Percentiles rank a stretch among this genome's conserved stretches.
Evolutionary conservation across 225 moss, liverwort and hornwort species (phyloP).

Genomic region (Pleurozium schreberi): DNA sequence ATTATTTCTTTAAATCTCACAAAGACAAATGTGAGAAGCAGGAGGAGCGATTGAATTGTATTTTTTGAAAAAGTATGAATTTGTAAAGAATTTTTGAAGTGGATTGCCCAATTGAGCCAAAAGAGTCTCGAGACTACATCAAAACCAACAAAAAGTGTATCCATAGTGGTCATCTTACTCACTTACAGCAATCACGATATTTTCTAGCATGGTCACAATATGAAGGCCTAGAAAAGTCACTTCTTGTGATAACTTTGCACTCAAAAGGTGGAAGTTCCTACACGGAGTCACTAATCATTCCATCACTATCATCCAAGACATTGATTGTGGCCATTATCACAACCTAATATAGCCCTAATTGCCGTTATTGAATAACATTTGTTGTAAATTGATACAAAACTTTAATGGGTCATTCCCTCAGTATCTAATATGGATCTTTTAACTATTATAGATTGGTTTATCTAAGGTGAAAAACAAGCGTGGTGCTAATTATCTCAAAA

Average conservation of each 20-base stretch:
- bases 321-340: not conserved
- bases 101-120: accelerated
- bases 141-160: not conserved
- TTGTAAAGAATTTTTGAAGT: not conserved
- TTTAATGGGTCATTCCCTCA: not conserved
- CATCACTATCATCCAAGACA: not conserved
- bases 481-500: not conserved
- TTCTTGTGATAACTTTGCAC: too few species aligned
- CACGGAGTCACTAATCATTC: not conserved
- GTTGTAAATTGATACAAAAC: not conserved
- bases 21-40: not conserved
- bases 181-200: not conserved
- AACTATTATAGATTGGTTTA: accelerated
- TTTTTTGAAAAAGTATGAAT: not conserved
- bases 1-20: too few species aligned
- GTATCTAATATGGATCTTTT: not conserved
- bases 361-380: not conserved
- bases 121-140: not conserved
- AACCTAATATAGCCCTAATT: not conserved
- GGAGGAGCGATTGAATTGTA: accelerated
- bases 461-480: accelerated
- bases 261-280: not conserved
- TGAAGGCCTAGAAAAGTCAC: not conserved
- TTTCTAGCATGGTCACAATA: too few species aligned
- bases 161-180: not conserved